A percentile compares a stretch with the other conserved stretches of the same genome.
Evolutionary conservation across 2,329 filamentous ascomycete species (phyloP).

Genomic region (Raffaelea ambrosiae): DNA sequence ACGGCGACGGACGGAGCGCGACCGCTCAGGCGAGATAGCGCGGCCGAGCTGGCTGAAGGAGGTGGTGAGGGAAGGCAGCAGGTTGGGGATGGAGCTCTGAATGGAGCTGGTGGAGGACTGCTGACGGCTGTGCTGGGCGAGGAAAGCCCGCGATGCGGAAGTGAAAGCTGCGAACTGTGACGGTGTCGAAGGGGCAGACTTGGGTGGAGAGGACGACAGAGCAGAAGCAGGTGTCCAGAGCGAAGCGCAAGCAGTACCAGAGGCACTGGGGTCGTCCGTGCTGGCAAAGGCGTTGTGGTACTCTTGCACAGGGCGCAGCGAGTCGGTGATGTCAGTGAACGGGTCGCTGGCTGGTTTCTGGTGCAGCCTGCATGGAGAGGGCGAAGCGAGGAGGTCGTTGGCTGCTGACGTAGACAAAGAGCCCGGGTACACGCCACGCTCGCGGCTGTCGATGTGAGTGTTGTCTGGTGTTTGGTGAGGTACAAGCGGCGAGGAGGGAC

Average conservation of each 20-base stretch:
- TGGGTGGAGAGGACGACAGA: conserved; percentile 2
- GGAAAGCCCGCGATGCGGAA: conserved; percentile 13
- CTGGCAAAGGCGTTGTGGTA: conserved; percentile 23
- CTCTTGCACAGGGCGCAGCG: conserved; percentile 19
- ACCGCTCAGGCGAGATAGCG: conserved; percentile 13
- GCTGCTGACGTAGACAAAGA: background rate
- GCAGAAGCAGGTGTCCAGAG: background rate
- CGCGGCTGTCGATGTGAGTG: background rate
- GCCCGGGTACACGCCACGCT: background rate
- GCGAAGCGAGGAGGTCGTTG: background rate
- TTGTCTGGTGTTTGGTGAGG: background rate
- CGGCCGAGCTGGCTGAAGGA: conserved; percentile 12
- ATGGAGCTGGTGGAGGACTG: too few relatives aligned
- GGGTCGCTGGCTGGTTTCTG: conserved; percentile 9
- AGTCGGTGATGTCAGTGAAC: conserved; percentile 1
- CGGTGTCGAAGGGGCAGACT: conserved; percentile 1
- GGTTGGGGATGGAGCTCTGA: conserved; percentile 26
- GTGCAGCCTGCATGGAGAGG: background rate
- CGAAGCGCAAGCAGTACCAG: conserved; percentile 1
- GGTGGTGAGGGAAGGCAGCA: conserved; percentile 18
- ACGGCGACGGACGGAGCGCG: background rate
- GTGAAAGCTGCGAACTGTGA: conserved; percentile 9
- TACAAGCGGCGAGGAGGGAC: conserved; percentile 5
- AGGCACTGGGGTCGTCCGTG: conserved; percentile 13
- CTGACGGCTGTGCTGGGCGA: conserved; percentile 24